These are phyloP conservation scores for Penicillium corylophilum DNA, from an alignment of 2,329 filamentous ascomycete genomes.

Conservation along the genomic window DNA sequence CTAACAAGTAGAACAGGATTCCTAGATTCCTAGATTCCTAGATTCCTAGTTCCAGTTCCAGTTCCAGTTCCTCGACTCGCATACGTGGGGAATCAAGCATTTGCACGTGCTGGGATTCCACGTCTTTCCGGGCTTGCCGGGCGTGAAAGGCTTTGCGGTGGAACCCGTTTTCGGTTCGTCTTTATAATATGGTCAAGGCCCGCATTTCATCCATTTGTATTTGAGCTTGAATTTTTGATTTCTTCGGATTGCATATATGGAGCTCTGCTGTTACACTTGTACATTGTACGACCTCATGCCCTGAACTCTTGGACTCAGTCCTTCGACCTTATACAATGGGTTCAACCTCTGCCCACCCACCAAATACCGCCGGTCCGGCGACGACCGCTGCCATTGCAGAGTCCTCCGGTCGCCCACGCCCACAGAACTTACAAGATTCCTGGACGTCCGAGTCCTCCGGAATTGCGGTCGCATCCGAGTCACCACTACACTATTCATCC, in stretches of 20 bases:
- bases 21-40: no score
- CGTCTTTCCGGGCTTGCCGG: background rate
- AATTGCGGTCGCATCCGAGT: constrained; percentile 17
- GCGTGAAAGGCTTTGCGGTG: background rate
- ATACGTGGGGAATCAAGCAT: background rate
- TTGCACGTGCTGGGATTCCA: background rate
- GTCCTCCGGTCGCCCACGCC: background rate
- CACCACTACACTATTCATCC: constrained; percentile 21
- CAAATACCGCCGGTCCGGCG: background rate
- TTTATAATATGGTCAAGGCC: background rate
- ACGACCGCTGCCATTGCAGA: background rate
- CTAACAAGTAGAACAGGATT: background rate
- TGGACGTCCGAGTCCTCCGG: constrained; percentile 23
- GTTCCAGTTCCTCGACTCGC: no score
- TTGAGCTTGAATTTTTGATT: no score
- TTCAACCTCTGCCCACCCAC: background rate
- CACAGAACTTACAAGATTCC: constrained; percentile 8
- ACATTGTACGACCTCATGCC: background rate
- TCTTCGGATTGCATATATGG: constrained; percentile 1
- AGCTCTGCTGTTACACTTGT: background rate
- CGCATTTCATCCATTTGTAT: background rate
- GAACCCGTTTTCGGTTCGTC: background rate
- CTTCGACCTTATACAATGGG: background rate
- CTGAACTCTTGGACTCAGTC: background rate
- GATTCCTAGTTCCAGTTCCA: no score